Conservation (phyloP, 345 rosid species). For the Sapria himalayana region DNA sequence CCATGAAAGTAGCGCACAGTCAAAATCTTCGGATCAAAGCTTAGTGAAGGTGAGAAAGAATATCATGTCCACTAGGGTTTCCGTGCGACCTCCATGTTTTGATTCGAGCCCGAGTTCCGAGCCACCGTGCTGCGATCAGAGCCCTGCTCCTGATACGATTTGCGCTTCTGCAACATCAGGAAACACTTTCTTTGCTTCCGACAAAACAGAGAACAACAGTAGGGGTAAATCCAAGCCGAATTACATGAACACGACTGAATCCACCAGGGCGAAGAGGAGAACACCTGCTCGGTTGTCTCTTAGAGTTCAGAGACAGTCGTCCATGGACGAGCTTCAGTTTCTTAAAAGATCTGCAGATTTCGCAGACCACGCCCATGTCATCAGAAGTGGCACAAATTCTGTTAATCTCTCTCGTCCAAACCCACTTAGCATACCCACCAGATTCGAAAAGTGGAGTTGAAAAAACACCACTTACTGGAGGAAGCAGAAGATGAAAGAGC, state of each 20-base stretch:
- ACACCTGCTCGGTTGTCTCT: slow-evolving; percentile 9
- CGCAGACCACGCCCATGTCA: slow-evolving; percentile 8
- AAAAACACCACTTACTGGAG: too few species aligned
- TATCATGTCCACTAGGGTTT: slow-evolving; percentile 59
- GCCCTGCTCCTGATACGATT: slow-evolving; percentile 58
- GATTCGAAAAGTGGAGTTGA: slow-evolving; percentile 10
- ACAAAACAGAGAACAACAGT: slow-evolving; percentile 28
- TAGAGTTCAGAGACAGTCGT: slow-evolving; percentile 44
- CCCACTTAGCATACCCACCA: slow-evolving; percentile 10
- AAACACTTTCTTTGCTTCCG: slow-evolving; percentile 31
- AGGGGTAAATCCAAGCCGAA: slow-evolving; percentile 40
- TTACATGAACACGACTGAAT: slow-evolving; percentile 73
- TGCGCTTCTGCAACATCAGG: slow-evolving; percentile 58
- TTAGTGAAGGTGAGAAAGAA: slow-evolving; percentile 39
- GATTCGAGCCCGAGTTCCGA: slow-evolving; percentile 64
- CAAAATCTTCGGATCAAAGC: slow-evolving; percentile 26
- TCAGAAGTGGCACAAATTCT: slow-evolving; percentile 11
- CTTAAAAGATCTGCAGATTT: slow-evolving; percentile 26
- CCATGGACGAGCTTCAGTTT: slow-evolving; percentile 89
- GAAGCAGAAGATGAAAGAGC: too few species aligned
- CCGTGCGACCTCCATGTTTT: slow-evolving; percentile 37
- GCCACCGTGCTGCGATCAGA: slow-evolving; percentile 34
- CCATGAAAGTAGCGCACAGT: slow-evolving; percentile 19
- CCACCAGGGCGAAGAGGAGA: slow-evolving; percentile 69
- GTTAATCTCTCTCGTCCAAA: slow-evolving; percentile 6